phyloP scores from a whole-genome alignment of 2,329 filamentous ascomycete genomes.

The Colletotrichum acutatum region DNA sequence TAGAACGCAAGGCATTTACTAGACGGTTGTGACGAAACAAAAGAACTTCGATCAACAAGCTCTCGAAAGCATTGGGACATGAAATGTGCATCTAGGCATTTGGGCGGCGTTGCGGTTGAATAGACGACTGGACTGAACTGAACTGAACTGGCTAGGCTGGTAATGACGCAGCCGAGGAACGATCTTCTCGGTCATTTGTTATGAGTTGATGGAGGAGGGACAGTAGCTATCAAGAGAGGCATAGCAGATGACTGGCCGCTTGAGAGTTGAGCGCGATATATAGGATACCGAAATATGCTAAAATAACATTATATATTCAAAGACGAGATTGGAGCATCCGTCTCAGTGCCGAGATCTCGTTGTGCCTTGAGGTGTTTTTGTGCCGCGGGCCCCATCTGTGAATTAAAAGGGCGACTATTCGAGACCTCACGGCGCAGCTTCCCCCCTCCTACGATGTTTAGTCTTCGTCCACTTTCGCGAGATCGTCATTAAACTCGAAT shows the following conservation, averaged over 20 bases:
- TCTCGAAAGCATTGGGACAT: conserved; percentile 27
- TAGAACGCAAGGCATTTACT: conserved; percentile 89
- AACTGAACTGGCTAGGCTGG: conserved; percentile 17
- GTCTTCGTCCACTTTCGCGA: too few species aligned
- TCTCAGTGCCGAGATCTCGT: too few species aligned
- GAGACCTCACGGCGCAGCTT: too few species aligned
- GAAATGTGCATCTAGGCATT: conserved; percentile 32
- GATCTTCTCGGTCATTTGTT: conserved; percentile 20
- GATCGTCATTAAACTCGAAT: too few species aligned
- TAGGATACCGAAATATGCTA: neutral
- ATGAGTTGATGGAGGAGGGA: conserved; percentile 11
- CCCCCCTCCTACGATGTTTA: too few species aligned
- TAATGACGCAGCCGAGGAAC: conserved; percentile 33
- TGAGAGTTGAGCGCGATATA: neutral
- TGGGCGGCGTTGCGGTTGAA: conserved; percentile 37
- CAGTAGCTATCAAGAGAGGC: neutral
- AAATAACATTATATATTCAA: neutral
- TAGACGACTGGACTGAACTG: conserved; percentile 19
- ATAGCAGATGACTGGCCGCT: neutral
- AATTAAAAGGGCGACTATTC: too few species aligned
- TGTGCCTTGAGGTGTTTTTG: too few species aligned
- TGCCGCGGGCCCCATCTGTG: too few species aligned
- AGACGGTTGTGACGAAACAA: conserved; percentile 40
- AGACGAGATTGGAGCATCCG: neutral
- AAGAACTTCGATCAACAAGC: conserved; percentile 5